Base-by-base conservation (phyloP, 2,329 filamentous ascomycete genomes). In the Tolypocladium cylindrosporum region DNA sequence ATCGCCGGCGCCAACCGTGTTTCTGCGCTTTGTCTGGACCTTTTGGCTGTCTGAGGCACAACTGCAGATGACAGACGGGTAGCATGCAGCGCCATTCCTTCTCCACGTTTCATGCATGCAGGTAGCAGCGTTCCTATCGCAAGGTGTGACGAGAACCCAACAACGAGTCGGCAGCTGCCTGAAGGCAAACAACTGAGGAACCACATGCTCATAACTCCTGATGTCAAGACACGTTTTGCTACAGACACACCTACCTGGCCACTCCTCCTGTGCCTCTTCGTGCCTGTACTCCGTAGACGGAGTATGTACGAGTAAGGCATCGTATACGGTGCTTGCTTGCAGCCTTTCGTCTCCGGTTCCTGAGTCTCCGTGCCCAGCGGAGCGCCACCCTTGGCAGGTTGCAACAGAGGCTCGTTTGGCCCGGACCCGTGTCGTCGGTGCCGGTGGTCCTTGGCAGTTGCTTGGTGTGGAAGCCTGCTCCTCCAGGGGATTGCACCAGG, bases 351-450 rank as follows among this genome's bases (percentile, higher is more conserved):
- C n/a, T 42, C 40, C 19, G 10, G 19, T n/a, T 9, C 8, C 31
- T n/a, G 8, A 10, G 34, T n/a, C 4, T 51, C 31, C 31, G 27
- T 6, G 31, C 10, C 31, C 27, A 9, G 31, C 19, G 9, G 9
- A 34, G 31, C 27, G 45, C 45, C 45, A 11, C 24, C 16, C 27
- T 50, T 50, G 14, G 31, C 42, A 27, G 42, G 42, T 7, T n/a
- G 9, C 31, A 36, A 51, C 6, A 61, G 59, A 63, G 65, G 62
- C 57, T 62, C 61, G 54, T 58, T 57, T 56, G 65, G 63, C 67
- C 68, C 68, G 62, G 67, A 64, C 60, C 69, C 69, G 65, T 64
- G 68, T 70, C 65, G 59, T 67, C 65, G 67, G 69, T 60, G 59
- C 62, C 24, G 37, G 16, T 54, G 7, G 4, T 41, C 27, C 27